Percentiles rank a stretch among this genome's conserved stretches.
phyloP scores from a whole-genome alignment of 495 filamentous ascomycete species.

The Neurospora sp. region DNA sequence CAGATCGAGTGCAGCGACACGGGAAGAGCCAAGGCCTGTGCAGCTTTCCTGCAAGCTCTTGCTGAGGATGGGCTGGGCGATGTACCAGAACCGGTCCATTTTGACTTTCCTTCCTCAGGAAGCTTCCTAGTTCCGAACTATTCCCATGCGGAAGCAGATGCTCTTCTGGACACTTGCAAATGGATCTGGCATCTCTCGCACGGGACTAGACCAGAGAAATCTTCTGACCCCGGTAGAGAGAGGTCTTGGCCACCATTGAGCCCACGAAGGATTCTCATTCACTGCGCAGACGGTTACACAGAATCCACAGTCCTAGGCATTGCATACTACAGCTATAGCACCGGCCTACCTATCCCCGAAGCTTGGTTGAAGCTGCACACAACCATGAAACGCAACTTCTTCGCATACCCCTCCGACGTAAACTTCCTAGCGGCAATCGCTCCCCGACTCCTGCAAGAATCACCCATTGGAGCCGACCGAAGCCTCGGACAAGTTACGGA shows the following conservation, averaged over 20 bases:
- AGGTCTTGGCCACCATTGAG: slow-evolving; percentile 24
- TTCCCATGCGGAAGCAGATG: slow-evolving; percentile 68
- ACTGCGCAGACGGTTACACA: slow-evolving; percentile 93
- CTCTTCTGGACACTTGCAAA: slow-evolving; percentile 71
- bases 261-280: slow-evolving; percentile 65
- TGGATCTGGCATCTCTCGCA: slow-evolving; percentile 82
- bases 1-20: slow-evolving; percentile 81
- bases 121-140: slow-evolving; percentile 76
- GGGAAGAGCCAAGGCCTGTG: slow-evolving; percentile 53
- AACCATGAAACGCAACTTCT: slow-evolving; percentile 80
- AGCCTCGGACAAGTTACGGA: slow-evolving; percentile 34
- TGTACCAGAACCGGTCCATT: neutral
- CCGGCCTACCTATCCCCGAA: slow-evolving; percentile 65
- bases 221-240: neutral
- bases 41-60: slow-evolving; percentile 31
- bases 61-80: slow-evolving; percentile 32
- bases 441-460: slow-evolving; percentile 51
- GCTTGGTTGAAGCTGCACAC: slow-evolving; percentile 84
- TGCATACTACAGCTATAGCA: slow-evolving; percentile 84
- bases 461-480: slow-evolving; percentile 28
- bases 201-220: slow-evolving; percentile 27
- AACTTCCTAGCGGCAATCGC: slow-evolving; percentile 66
- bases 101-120: slow-evolving; percentile 84
- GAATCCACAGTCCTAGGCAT: slow-evolving; percentile 81
- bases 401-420: slow-evolving; percentile 87